Base-by-base conservation (phyloP, 345 rosid genomes). In the Dimocarpus longan region DNA sequence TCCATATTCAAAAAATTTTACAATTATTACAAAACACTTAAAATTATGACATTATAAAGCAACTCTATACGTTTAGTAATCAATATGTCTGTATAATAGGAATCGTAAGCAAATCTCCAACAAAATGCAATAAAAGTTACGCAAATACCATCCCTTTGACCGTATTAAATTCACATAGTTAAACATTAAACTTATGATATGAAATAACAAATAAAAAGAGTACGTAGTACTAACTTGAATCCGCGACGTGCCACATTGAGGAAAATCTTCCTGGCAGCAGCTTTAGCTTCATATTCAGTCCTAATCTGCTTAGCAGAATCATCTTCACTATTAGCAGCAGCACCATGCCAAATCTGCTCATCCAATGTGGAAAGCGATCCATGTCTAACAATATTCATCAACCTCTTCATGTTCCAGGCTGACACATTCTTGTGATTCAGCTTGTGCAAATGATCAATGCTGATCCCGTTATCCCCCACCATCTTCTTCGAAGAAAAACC, bases 391-490 rank as follows among this genome's bases (percentile, higher is more conserved):
- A 96, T 89, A 39, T 92, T 96, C 87, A 96, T 86, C 87, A 96
- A 81, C 75, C 97, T 91, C 89, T 96, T 96, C 99, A 96, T 96
- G 68, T 91, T 94, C 99, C 99, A 96, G 21, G 99, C 99, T 0
- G 98, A 96, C 10, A 96, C 71, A 39, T 96, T 96, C 90, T 87
- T 89, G 12, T 82, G 80, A 66, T 90, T 96, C 72, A 96, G 85
- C 82, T 86, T 93, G 22, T 93, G 97, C 74, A 96, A 73, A 43
- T 91, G 83, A 24, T 92, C 91, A 68, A 94, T 87, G 3, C 87
- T 84, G 56, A 96, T 91, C 74, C 87, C 90, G 0, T 74, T 74
- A 3, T 82, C 85, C 3, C 16, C 84, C 19, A 57, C 44, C 21
- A 76, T 80, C 3, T 57, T 76, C 40, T 71, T 83, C 60, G 48